phyloP scores from a whole-genome alignment of 441 rosid genomes.

The Jatropha multifida region DNA sequence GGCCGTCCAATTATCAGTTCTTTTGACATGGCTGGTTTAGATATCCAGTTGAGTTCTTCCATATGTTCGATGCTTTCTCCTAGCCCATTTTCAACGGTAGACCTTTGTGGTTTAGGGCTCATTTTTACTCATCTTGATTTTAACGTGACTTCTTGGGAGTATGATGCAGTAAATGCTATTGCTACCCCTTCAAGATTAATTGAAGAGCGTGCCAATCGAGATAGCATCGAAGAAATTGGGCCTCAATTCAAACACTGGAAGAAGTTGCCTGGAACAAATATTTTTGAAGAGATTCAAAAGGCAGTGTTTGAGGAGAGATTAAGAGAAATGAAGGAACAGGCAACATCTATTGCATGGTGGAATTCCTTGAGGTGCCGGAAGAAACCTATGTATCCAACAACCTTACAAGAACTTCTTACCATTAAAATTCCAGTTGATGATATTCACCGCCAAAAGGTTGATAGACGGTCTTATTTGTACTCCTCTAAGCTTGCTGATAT shows the following conservation, averaged over 20 bases:
- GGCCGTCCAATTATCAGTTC: conserved; percentile 99
- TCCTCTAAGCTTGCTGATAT: conserved; percentile 82
- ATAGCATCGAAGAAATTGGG: conserved; percentile 45
- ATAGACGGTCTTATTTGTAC: conserved; percentile 45
- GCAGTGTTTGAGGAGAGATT: conserved; percentile 77
- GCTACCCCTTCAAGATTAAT: conserved; percentile 75
- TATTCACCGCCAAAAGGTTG: conserved; percentile 53
- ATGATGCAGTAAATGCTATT: conserved; percentile 71
- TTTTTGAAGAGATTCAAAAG: conserved; percentile 87
- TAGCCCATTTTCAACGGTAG: conserved; percentile 62
- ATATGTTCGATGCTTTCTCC: conserved; percentile 66
- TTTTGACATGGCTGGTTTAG: conserved; percentile 88
- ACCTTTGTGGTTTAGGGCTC: conserved; percentile 72
- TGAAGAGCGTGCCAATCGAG: conserved; percentile 45
- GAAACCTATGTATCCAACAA: conserved; percentile 83
- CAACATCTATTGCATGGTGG: conserved; percentile 97
- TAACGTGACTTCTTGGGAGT: conserved; percentile 90
- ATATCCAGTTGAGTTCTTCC: conserved; percentile 71
- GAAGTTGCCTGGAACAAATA: conserved; percentile 63
- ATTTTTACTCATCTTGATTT: conserved; percentile 81
- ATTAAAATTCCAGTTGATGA: conserved; percentile 63
- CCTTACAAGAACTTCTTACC: conserved; percentile 58
- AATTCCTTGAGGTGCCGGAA: conserved; percentile 91
- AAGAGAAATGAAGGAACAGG: conserved; percentile 74
- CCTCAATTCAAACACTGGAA: conserved; percentile 32